phyloP scores from a whole-genome alignment of 2,329 filamentous ascomycete species.

The Stagonosporopsis cucurbitacearum region DNA sequence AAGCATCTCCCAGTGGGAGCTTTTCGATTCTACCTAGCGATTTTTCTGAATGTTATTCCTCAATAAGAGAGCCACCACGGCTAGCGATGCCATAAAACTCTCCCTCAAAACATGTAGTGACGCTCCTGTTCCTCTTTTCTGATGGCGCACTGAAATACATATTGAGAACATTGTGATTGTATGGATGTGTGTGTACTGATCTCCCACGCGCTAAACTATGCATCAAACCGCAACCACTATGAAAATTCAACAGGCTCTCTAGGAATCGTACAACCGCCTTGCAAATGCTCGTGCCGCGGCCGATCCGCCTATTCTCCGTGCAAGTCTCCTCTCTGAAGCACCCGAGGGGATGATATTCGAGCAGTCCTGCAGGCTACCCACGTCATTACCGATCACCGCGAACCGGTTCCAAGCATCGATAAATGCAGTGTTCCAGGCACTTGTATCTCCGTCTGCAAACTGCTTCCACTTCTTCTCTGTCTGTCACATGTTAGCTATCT shows the following conservation, averaged over 20 bases:
- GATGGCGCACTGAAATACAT: background rate
- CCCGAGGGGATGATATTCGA: constrained; percentile 26
- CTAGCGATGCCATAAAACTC: background rate
- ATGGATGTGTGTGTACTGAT: too few relatives aligned
- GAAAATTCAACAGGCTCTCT: background rate
- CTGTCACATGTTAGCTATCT: constrained; percentile 19
- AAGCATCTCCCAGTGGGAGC: constrained; percentile 18
- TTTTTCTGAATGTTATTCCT: constrained; percentile 14
- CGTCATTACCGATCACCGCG: constrained; percentile 31
- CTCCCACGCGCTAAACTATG: background rate
- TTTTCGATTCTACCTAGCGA: constrained; percentile 17
- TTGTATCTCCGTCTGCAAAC: constrained; percentile 25
- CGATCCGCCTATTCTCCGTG: constrained; percentile 7
- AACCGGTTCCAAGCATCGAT: constrained; percentile 31
- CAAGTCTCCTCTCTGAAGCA: constrained; percentile 10
- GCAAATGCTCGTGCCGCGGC: constrained; percentile 13
- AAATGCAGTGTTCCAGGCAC: constrained; percentile 30
- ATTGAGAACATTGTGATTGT: background rate
- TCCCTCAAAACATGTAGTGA: background rate
- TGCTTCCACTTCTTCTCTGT: constrained; percentile 24
- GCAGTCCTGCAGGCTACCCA: constrained; percentile 29
- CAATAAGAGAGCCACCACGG: constrained; percentile 9
- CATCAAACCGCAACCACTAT: background rate
- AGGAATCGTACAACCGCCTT: constrained; percentile 13
- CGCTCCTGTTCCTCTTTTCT: background rate